Percentiles rank a stretch among this genome's conserved stretches.
phyloP scores from a whole-genome alignment of 257 asterid species.

The Fraxinus excelsior region DNA sequence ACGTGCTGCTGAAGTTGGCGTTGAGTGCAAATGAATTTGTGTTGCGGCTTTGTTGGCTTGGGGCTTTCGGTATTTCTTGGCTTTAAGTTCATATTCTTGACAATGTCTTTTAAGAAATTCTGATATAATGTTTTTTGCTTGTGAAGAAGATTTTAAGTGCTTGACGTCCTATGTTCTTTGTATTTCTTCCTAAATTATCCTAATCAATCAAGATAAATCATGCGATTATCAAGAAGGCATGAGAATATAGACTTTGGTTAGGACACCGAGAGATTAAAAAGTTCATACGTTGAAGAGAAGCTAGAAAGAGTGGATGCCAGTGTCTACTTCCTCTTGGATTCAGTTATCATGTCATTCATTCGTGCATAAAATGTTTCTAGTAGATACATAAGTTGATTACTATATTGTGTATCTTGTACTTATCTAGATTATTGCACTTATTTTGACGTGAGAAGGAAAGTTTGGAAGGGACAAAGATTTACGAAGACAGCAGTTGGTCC shows the following conservation, averaged over 20 bases:
- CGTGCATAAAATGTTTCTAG: not conserved
- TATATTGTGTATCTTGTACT: not conserved
- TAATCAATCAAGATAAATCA: not conserved
- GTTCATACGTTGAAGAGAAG: not conserved
- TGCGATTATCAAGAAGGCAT: not conserved
- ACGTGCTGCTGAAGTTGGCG: conserved; percentile 95
- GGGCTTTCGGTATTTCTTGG: not conserved
- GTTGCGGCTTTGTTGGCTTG: not conserved
- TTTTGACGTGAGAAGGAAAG: not conserved
- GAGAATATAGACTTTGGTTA: not conserved
- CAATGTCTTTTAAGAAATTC: not conserved
- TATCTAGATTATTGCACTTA: not conserved
- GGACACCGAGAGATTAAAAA: not conserved
- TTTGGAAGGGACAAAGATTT: not conserved
- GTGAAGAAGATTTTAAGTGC: not conserved
- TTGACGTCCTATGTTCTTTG: not conserved
- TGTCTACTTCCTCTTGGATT: not conserved
- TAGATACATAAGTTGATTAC: not conserved
- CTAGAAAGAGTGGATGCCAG: not conserved
- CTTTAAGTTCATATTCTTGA: not conserved
- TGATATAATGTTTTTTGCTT: not conserved
- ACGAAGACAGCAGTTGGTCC: not conserved
- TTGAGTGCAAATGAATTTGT: conserved; percentile 63
- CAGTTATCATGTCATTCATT: not conserved
- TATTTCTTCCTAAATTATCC: not conserved